Base-by-base conservation (phyloP, 768 basidiomycete genomes). In the Suillus paluster region DNA sequence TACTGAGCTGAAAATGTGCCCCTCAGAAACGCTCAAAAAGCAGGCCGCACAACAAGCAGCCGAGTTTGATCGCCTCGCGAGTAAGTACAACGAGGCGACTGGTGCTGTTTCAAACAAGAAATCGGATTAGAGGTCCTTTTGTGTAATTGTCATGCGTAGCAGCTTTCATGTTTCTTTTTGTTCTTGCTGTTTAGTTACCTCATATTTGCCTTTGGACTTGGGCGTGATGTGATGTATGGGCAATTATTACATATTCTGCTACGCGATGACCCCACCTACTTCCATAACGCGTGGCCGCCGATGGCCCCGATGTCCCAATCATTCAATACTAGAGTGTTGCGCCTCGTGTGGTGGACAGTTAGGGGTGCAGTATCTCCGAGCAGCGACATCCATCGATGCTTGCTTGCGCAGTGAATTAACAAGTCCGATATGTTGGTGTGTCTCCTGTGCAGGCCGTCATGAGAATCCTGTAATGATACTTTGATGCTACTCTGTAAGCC, bases 11-110 rank as follows among this genome's bases (percentile, higher is more conserved):
- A 34, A 42, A 19, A 6, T 50, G 6, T 27, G 11, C 36, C 33
- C 23, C 21, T 21, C 44, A 94, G 92, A 87, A 21, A 90, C 88
- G 21, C 74, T 95, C 59, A 93, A 94, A 80, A 90, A 88, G 75
- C 94, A 95, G 73, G 90, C 92, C 0, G 73, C 79, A 1, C 89
- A 91, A 67, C 92, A 95, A 65, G 88, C 86, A 5, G 81, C 79
- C 25, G 92, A 95, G 71, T 95, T 91, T 68, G 89, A 94, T 77
- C 82, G 93, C 58, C 84, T 96, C 58, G 90, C 92, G 1, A 89
- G 86, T 5, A 85, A 88, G 74, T 86, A 87, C 76, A 93, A 92
- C 72, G 80, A 86, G 61, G 81, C 84, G 54, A 89, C 89, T 1
- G 91, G 91, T 4, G 73, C 75, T 41, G 71, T 75, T 1, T 84